These are phyloP conservation scores for Clavispora phyllophila DNA, from an alignment of 805 yeast genomes.

Conservation along the genomic window DNA sequence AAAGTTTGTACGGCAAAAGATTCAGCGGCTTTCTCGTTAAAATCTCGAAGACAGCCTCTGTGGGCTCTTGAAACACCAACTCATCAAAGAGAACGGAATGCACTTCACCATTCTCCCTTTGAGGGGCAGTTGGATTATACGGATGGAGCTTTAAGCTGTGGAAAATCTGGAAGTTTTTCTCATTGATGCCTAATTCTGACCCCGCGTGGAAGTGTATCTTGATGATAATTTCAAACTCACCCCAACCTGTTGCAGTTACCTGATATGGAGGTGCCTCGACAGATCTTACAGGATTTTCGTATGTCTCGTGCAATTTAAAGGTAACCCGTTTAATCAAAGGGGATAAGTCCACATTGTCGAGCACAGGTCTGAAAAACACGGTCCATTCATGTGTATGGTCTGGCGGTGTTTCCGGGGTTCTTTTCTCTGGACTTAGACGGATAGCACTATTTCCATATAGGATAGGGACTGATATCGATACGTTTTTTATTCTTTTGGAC, in stretches of 20 bases:
- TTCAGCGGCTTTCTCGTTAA: slow-evolving; percentile 67
- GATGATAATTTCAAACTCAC: slow-evolving; percentile 91
- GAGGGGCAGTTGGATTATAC: slow-evolving; percentile 46
- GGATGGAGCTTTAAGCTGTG: slow-evolving; percentile 94
- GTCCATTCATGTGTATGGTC: slow-evolving; percentile 98
- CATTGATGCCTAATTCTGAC: slow-evolving; percentile 56
- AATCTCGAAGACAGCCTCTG: slow-evolving; percentile 77
- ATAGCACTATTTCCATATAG: slow-evolving; percentile 77
- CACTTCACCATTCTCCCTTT: slow-evolving; percentile 38
- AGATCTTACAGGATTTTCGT: slow-evolving; percentile 78
- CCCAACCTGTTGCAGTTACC: slow-evolving; percentile 98
- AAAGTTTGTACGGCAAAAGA: slow-evolving; percentile 38
- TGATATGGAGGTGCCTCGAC: slow-evolving; percentile 90
- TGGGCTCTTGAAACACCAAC: slow-evolving; percentile 91
- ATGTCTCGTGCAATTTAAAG: slow-evolving; percentile 93
- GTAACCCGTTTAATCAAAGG: slow-evolving; percentile 85
- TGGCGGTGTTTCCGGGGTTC: slow-evolving; percentile 56
- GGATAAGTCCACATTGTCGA: slow-evolving; percentile 67
- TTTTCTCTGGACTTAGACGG: slow-evolving; percentile 48
- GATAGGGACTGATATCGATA: slow-evolving; percentile 70
- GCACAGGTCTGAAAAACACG: slow-evolving; percentile 75
- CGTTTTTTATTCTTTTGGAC: slow-evolving; percentile 23
- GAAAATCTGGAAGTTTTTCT: slow-evolving; percentile 77
- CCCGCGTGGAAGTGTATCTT: slow-evolving; percentile 84
- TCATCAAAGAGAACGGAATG: slow-evolving; percentile 69